phyloP scores from a whole-genome alignment of 352 stramenopile genomes.

The Blastocystis sp. region DNA sequence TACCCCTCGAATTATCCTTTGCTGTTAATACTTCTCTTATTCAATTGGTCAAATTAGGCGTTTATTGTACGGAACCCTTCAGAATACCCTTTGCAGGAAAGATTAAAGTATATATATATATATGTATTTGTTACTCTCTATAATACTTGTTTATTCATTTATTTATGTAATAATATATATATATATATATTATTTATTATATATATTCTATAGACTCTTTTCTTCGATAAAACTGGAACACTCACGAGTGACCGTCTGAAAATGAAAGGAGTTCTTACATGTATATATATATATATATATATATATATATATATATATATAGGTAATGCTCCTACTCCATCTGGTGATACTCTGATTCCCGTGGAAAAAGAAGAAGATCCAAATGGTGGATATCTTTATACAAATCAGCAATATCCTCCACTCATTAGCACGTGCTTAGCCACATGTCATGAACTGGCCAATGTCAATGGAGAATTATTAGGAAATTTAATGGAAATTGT shows the following conservation, averaged over 20 bases:
- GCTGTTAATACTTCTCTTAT: constrained; percentile 82
- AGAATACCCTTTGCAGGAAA: constrained; percentile 84
- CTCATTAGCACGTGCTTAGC: constrained; percentile 43
- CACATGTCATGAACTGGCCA: constrained; percentile 84
- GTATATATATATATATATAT: not conserved
- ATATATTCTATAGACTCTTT: constrained; percentile 57
- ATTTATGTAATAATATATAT: not conserved
- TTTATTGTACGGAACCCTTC: constrained; percentile 94
- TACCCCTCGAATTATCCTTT: constrained; percentile 89
- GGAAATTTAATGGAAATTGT: constrained; percentile 92
- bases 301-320: not conserved
- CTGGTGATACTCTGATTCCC: not conserved
- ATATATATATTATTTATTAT: too few relatives aligned
- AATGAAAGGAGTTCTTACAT: constrained; percentile 57
- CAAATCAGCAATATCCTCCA: not conserved
- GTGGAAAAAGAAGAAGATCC: not conserved
- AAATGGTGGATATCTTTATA: not conserved
- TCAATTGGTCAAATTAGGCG: constrained; percentile 69
- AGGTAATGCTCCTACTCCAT: not conserved
- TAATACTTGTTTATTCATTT: not conserved
- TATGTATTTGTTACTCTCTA: not conserved
- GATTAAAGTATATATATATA: constrained; percentile 45
- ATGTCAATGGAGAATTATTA: constrained; percentile 75
- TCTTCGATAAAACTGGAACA: constrained; percentile 96
- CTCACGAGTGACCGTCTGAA: constrained; percentile 84